Evolutionary conservation across 805 yeast genomes (phyloP).

Genomic region (Tetrapisispora fleetii): DNA sequence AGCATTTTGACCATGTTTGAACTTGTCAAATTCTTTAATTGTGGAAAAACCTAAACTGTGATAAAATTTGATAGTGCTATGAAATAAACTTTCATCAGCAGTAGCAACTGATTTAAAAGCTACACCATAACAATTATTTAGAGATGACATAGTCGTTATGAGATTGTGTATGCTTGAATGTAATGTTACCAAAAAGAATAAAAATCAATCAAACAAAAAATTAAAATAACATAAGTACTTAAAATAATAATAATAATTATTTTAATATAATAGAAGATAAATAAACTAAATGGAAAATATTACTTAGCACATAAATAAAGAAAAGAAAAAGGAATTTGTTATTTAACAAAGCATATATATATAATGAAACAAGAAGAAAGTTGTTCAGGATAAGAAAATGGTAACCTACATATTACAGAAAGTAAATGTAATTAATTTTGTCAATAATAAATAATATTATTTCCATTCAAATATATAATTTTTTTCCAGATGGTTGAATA

Average conservation of each 20-base stretch:
- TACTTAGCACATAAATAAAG: not conserved
- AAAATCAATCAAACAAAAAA: not conserved
- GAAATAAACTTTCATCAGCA: slow-evolving; percentile 37
- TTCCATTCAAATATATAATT: no score
- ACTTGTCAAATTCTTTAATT: slow-evolving; percentile 51
- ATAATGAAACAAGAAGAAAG: not conserved
- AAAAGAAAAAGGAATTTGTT: not conserved
- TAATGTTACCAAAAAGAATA: not conserved
- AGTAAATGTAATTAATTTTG: not conserved
- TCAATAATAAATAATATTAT: no score
- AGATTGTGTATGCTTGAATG: not conserved
- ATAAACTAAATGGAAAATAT: no score
- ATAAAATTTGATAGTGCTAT: slow-evolving; percentile 46
- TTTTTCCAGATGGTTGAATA: no score
- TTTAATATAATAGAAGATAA: no score
- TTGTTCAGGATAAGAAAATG: not conserved
- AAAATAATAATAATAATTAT: not conserved
- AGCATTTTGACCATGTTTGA: slow-evolving; percentile 26
- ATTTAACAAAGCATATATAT: not conserved
- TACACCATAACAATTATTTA: slow-evolving; percentile 31
- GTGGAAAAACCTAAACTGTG: slow-evolving; percentile 49
- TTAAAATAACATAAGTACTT: not conserved
- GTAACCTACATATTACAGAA: not conserved
- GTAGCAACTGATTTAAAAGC: slow-evolving; percentile 59
- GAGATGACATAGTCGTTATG: slow-evolving; percentile 11